Percentiles rank a stretch among this genome's conserved stretches.
Conservation (phyloP, 1,284 basidiomycete species). For the Laetiporus sulphureus region DNA sequence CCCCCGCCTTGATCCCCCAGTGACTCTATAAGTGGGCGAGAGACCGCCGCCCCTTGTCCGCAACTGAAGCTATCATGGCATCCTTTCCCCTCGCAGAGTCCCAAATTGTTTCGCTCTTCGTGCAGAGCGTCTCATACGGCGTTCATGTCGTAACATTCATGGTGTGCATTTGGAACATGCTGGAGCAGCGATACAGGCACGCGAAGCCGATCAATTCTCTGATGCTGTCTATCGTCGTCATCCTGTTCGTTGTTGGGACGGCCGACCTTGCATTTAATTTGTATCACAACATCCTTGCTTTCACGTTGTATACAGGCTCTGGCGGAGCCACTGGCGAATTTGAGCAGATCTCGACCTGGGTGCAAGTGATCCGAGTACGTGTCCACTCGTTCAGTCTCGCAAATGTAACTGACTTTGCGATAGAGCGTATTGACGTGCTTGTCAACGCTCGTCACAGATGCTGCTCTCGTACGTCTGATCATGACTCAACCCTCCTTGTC, state of each 20-base stretch:
- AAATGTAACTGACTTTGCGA: not conserved
- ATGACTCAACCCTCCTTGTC: not conserved
- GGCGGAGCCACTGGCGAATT: slow-evolving; percentile 19
- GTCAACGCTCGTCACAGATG: slow-evolving; percentile 20
- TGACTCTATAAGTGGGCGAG: no score
- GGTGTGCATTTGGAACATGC: not conserved
- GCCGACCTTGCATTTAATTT: slow-evolving; percentile 20
- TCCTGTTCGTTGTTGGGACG: slow-evolving; percentile 15
- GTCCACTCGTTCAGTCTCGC: not conserved
- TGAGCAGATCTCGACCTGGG: slow-evolving; percentile 20
- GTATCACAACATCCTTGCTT: slow-evolving; percentile 20
- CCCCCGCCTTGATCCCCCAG: no score
- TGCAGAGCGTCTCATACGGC: no score
- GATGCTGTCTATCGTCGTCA: slow-evolving; percentile 9
- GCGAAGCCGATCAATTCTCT: slow-evolving; percentile 1
- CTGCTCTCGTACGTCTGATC: no score
- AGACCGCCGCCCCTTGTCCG: no score
- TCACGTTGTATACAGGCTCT: slow-evolving; percentile 18
- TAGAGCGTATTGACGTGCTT: slow-evolving; percentile 6
- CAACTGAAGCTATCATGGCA: no score
- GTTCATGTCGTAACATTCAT: slow-evolving; percentile 1
- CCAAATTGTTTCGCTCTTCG: no score
- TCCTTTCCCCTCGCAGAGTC: no score
- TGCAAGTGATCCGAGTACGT: slow-evolving; percentile 18
- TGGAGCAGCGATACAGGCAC: not conserved